Evolutionary conservation across 768 basidiomycete species (phyloP).

Genomic region (Boletus pseudo-olivaceus): DNA sequence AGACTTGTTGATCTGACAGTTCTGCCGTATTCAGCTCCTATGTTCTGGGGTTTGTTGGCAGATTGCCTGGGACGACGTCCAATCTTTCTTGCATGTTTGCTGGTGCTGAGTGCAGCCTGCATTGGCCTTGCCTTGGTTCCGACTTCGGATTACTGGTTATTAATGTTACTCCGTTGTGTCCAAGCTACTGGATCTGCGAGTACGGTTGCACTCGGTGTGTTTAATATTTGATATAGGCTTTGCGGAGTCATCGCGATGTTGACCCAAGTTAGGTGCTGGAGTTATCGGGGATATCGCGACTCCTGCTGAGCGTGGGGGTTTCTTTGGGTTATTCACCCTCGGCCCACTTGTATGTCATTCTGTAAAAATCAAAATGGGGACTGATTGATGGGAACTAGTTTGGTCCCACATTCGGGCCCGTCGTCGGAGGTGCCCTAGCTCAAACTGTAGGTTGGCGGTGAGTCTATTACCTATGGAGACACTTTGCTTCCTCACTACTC

Average conservation of each 20-base stretch:
- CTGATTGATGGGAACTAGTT: slow-evolving; percentile 31
- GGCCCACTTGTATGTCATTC: slow-evolving; percentile 53
- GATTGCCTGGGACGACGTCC: slow-evolving; percentile 64
- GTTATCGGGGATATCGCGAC: slow-evolving; percentile 76
- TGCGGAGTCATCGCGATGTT: not conserved
- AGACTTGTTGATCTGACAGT: not conserved
- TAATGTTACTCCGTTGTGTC: slow-evolving; percentile 75
- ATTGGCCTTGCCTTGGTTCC: slow-evolving; percentile 56
- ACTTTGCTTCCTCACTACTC: not conserved
- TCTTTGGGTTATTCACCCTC: slow-evolving; percentile 61
- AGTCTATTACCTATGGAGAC: slow-evolving; percentile 1
- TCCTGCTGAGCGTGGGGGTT: slow-evolving; percentile 69
- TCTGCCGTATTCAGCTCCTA: slow-evolving; percentile 41
- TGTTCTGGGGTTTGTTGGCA: slow-evolving; percentile 60
- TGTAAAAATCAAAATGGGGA: not conserved
- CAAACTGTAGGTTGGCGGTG: slow-evolving; percentile 64
- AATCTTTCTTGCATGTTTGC: slow-evolving; percentile 58
- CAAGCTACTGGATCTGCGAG: slow-evolving; percentile 81
- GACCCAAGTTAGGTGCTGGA: slow-evolving; percentile 52
- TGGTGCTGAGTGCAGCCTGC: slow-evolving; percentile 63
- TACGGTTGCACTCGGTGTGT: slow-evolving; percentile 66
- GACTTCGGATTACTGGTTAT: slow-evolving; percentile 66
- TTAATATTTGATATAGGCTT: not conserved
- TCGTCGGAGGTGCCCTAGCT: slow-evolving; percentile 53
- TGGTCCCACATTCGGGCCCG: slow-evolving; percentile 52